A percentile compares a stretch with the other conserved stretches of the same genome.
Evolutionary conservation across 345 rosid genomes (phyloP).

Genomic region (Euphorbia pulcherrima): DNA sequence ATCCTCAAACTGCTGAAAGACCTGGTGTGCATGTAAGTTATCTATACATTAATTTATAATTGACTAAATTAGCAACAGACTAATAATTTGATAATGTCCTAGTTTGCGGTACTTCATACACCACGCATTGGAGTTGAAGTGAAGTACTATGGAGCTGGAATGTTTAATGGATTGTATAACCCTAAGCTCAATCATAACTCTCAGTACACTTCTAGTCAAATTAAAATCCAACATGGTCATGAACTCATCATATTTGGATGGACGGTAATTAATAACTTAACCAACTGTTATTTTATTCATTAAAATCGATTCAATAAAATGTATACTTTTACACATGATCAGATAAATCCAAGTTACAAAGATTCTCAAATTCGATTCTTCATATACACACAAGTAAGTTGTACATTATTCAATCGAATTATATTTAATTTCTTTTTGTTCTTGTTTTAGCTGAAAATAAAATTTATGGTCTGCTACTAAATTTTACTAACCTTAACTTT

Average conservation of each 20-base stretch:
- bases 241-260: neutral
- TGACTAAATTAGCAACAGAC: too few relatives aligned
- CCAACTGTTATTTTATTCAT: too few relatives aligned
- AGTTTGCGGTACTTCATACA: neutral
- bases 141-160: slow-evolving; percentile 8
- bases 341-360: neutral
- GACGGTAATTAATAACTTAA: too few relatives aligned
- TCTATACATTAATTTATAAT: too few relatives aligned
- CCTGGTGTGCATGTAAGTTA: neutral
- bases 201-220: neutral
- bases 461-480: too few relatives aligned
- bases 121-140: neutral
- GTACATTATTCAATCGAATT: neutral
- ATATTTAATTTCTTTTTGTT: too few relatives aligned
- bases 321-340: too few relatives aligned
- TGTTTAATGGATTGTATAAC: neutral
- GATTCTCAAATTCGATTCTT: neutral
- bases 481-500: too few relatives aligned
- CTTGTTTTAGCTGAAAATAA: neutral
- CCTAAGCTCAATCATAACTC: neutral
- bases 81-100: too few relatives aligned
- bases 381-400: neutral
- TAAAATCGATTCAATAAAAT: too few relatives aligned
- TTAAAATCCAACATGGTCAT: neutral
- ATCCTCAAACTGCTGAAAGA: neutral